Evolutionary conservation across 163 green algal genomes (phyloP), one percentile per base, ranked within the genome.

Genomic region (Volvox carteri): DNA sequence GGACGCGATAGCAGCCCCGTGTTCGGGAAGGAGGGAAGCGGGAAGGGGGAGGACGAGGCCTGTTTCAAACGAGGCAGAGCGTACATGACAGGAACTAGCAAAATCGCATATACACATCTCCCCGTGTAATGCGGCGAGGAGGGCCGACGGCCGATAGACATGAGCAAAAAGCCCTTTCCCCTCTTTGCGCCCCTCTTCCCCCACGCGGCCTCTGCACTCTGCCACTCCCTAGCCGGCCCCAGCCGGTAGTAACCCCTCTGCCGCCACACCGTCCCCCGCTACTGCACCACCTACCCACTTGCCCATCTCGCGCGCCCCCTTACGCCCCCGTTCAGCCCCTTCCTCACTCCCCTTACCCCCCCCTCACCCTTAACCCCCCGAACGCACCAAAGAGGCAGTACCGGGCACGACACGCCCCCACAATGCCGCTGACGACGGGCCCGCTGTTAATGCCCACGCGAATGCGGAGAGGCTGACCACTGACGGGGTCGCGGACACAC

Each of bases 301-400:
- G 48, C 48, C 48, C 48, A 11, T 14, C 48, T 23, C 48, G 14
- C 48, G 48, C 48, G 48, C 14, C 12, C 14, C 12, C 48, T 58
- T 11, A 11, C 48, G 48, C 48, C 48, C 48, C 48, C 48, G n/a
- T n/a, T n/a, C n/a, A 23, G 48, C 48, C 48, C 48, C 48, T 58
- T 11, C 48, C 48, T 14, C 48, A 11, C 12, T 58, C 48, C 14
- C 48, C 48, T 14, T 58, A 14, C 14, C 48, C n/a, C n/a, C n/a
- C n/a, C n/a, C n/a, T n/a, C n/a, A n/a, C n/a, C n/a, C n/a, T n/a
- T n/a, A n/a, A n/a, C n/a, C n/a, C n/a, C n/a, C n/a, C n/a, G n/a
- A n/a, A 28, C 44, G 35, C 62, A 41, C 90, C 90, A 46, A 93
- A 93, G 23, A 93, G 56, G 80, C 86, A 91, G 90, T 93, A 93